Evolutionary conservation across 805 yeast species (phyloP).

Genomic region (Candida andamanensis): DNA sequence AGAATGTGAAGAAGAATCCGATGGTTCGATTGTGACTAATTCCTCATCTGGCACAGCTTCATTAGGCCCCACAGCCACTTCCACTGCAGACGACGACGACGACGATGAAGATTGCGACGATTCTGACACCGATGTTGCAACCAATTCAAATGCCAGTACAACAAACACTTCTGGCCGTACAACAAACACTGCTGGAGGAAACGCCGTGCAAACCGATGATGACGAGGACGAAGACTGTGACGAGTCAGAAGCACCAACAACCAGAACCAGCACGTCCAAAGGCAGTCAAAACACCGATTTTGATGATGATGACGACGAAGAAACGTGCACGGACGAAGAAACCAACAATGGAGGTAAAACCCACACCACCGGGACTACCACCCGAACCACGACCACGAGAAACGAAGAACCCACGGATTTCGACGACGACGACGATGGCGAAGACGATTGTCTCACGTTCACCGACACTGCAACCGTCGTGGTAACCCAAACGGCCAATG

Average conservation of each 20-base stretch:
- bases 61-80: not conserved
- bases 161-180: not conserved
- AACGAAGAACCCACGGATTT: conserved; percentile 1
- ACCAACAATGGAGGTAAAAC: conserved; percentile 1
- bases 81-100: not conserved
- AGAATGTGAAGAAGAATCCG: conserved; percentile 1
- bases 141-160: not conserved
- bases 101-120: conserved; percentile 1
- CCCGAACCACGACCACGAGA: not conserved
- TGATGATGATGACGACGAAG: conserved; percentile 13
- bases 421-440: conserved; percentile 12
- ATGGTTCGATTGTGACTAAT: not conserved
- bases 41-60: not conserved
- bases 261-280: conserved; percentile 5
- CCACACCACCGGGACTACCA: conserved; percentile 2
- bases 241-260: conserved; percentile 8
- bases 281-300: conserved; percentile 9
- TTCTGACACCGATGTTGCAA: conserved; percentile 1
- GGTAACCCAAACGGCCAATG: conserved; percentile 8
- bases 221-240: conserved; percentile 15
- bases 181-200: conserved; percentile 1
- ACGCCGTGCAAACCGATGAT: conserved; percentile 6
- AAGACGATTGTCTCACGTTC: conserved; percentile 7
- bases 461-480: conserved; percentile 3
- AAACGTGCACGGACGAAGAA: conserved; percentile 8